These are phyloP conservation scores for Massariosphaeria phaeospora DNA, from an alignment of 495 filamentous ascomycete genomes.

Conservation along the genomic window DNA sequence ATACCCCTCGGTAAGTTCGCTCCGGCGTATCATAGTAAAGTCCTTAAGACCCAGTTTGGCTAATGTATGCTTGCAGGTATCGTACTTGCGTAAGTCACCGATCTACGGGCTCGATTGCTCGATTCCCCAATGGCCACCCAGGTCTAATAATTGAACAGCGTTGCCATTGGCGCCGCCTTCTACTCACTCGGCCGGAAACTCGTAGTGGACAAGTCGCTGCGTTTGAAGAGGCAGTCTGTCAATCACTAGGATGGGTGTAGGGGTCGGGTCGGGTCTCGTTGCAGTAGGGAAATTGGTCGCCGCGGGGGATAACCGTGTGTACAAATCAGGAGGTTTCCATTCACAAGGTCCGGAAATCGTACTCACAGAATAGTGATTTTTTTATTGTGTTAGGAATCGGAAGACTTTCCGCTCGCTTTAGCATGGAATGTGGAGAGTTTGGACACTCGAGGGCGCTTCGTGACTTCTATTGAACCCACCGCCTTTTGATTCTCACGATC, in stretches of 20 bases:
- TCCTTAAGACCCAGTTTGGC: background rate
- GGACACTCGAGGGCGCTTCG: no score
- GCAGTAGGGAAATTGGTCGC: background rate
- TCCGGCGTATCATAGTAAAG: background rate
- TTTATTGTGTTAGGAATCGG: no score
- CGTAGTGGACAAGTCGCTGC: constrained; percentile 82
- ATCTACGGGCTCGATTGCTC: background rate
- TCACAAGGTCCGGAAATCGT: constrained; percentile 1
- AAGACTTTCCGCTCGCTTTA: no score
- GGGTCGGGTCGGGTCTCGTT: background rate
- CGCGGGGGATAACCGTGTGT: constrained; percentile 17
- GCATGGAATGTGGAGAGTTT: no score
- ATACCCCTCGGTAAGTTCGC: constrained; percentile 77
- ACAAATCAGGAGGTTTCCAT: constrained; percentile 19
- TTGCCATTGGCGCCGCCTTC: constrained; percentile 64
- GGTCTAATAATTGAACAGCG: constrained; percentile 41
- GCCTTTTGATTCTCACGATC: no score
- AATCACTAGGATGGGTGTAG: constrained; percentile 10
- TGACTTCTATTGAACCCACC: no score
- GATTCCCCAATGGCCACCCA: no score
- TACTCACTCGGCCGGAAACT: constrained; percentile 82
- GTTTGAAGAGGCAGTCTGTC: constrained; percentile 49
- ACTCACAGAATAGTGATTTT: no score
- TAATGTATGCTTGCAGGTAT: constrained; percentile 55
- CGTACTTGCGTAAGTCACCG: constrained; percentile 63